Conservation (phyloP, 768 basidiomycete genomes). For the Rhizopogon rudus region DNA sequence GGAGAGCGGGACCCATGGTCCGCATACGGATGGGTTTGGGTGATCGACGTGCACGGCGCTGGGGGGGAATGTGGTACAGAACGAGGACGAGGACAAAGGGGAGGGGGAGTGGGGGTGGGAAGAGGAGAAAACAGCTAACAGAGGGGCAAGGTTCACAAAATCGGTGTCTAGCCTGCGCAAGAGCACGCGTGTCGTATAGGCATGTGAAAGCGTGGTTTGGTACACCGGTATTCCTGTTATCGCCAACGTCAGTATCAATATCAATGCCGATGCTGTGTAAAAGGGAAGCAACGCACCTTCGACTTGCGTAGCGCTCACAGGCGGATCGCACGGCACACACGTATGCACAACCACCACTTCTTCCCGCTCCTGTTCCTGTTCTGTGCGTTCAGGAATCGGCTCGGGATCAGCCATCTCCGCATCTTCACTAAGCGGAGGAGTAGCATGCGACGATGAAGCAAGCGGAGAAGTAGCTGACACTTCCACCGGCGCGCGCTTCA, state of each 20-base stretch:
- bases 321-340: slow-evolving; percentile 55
- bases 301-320: slow-evolving; percentile 61
- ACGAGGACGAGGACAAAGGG: slow-evolving; percentile 12
- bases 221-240: slow-evolving; percentile 67
- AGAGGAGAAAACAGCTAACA: slow-evolving; percentile 25
- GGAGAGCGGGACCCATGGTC: slow-evolving; percentile 67
- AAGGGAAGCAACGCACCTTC: slow-evolving; percentile 47
- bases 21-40: slow-evolving; percentile 49
- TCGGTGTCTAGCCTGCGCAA: slow-evolving; percentile 75
- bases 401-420: background rate
- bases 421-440: background rate
- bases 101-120: slow-evolving; percentile 20
- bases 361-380: background rate
- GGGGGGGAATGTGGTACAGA: slow-evolving; percentile 31
- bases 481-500: slow-evolving; percentile 4
- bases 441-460: background rate
- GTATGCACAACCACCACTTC: slow-evolving; percentile 55
- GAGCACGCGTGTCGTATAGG: slow-evolving; percentile 21
- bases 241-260: no score
- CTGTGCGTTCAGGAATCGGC: no score
- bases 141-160: slow-evolving; percentile 67
- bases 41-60: slow-evolving; percentile 45
- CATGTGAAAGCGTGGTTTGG: slow-evolving; percentile 49
- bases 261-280: no score
- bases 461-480: background rate